Conservation (phyloP, 768 basidiomycete genomes). For the Amanita phalloides region DNA sequence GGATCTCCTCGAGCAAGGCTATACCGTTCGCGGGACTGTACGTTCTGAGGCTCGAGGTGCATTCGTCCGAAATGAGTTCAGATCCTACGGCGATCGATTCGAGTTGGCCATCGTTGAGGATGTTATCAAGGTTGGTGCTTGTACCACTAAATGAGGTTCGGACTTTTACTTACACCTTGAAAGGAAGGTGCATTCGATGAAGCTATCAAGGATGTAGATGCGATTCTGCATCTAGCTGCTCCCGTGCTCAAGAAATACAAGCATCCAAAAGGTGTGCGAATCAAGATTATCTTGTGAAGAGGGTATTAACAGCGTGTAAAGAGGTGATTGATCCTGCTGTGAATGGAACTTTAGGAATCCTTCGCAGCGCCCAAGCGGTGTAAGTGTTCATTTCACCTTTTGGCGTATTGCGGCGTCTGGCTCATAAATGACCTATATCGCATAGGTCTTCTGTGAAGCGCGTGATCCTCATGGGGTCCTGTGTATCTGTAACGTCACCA, state of each 20-base stretch:
- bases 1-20: slow-evolving; percentile 49
- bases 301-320: slow-evolving; percentile 10
- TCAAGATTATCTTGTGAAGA: neutral
- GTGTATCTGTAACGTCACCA: slow-evolving; percentile 30
- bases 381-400: slow-evolving; percentile 22
- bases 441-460: slow-evolving; percentile 40
- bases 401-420: neutral
- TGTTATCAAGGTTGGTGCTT: slow-evolving; percentile 27
- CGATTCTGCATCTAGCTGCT: slow-evolving; percentile 58
- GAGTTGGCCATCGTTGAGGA: slow-evolving; percentile 63
- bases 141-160: neutral
- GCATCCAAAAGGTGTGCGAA: slow-evolving; percentile 24
- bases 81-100: slow-evolving; percentile 42
- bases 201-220: slow-evolving; percentile 67
- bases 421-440: no score
- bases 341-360: neutral
- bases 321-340: slow-evolving; percentile 35
- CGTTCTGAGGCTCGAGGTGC: slow-evolving; percentile 48
- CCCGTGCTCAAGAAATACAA: slow-evolving; percentile 38
- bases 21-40: slow-evolving; percentile 55
- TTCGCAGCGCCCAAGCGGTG: slow-evolving; percentile 26
- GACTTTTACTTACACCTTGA: neutral
- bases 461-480: slow-evolving; percentile 59
- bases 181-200: slow-evolving; percentile 69
- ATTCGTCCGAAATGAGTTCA: slow-evolving; percentile 44